Base-by-base conservation (phyloP, 805 yeast species). In the Metschnikowia gelsemii region DNA sequence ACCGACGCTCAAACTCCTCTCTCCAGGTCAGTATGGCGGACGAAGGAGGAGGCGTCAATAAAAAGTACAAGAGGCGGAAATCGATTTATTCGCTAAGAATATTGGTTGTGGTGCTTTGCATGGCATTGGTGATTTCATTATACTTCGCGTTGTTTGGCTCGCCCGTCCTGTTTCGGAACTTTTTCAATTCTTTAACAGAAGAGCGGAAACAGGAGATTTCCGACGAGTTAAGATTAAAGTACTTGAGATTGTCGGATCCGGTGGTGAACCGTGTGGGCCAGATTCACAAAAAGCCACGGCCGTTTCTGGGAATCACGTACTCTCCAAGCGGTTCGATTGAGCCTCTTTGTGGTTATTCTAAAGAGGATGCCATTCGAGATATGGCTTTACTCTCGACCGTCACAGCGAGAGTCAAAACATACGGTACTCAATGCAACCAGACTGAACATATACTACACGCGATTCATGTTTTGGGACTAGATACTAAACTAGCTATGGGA, bases 391-490 rank as follows among this genome's bases (percentile, higher is more conserved):
- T 84, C 7, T 78, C 88, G 0, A 76, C 70, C 21, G 69, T 82
- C 0, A 83, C 90, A 0, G 69, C 72, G 0, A 73, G 79, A 45
- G 57, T 84, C 8, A 65, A 82, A 49, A 70, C 78, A 1, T 79
- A 77, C 48, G 84, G 86, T 0, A 73, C 80, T 39, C 84, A 79
- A 47, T 82, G 89, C 49, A 57, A 70, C 25, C 87, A 82, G 54
- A 72, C 75, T 0, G 73, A 68, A 9, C 57, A 61, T 25, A 73
- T 81, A 9, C 58, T 84, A 32, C 73, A 75, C 8, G 75, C 87
- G 0, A 75, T 84, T 8, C 56, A 62, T 28, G 68, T 67, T 3
- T 58, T 80, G 38, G 63, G 73, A 13, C 56, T 82, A 29, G 73
- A 80, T 45, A 67, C 82, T 69, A 75, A 80, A 0, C 50, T 84